phyloP scores from a whole-genome alignment of 2,329 filamentous ascomycete species.

The Paracoccidioides lutzii region DNA sequence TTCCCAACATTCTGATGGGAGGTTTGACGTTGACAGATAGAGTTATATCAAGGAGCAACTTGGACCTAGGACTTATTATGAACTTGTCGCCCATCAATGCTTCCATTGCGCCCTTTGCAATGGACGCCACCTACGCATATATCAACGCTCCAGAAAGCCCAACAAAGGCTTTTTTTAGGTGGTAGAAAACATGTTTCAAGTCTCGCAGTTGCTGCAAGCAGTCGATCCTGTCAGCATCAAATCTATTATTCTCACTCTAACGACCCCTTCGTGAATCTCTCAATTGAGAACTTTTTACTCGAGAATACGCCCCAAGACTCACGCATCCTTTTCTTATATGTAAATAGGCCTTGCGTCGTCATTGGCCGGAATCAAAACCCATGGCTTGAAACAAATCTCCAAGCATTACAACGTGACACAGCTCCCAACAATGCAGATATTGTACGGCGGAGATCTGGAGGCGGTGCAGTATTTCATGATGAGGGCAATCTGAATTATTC shows the following conservation, averaged over 20 bases:
- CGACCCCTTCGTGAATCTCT: conserved; percentile 81
- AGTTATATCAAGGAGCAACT: neutral
- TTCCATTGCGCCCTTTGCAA: conserved; percentile 9
- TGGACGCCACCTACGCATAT: conserved; percentile 1
- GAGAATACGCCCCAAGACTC: conserved; percentile 59
- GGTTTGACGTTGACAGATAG: neutral
- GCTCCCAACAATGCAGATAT: conserved; percentile 40
- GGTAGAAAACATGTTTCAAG: conserved; percentile 18
- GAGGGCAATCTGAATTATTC: conserved; percentile 87
- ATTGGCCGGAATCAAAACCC: conserved; percentile 96
- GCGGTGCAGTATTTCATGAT: conserved; percentile 91
- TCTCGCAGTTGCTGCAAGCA: conserved; percentile 24
- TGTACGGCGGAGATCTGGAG: conserved; percentile 74
- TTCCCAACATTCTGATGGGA: neutral
- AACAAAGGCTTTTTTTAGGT: neutral
- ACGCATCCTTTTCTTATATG: conserved; percentile 73
- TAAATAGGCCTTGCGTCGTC: conserved; percentile 75
- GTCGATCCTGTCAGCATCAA: conserved; percentile 36
- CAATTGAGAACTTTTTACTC: conserved; percentile 82
- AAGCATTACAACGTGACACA: conserved; percentile 36
- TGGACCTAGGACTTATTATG: neutral
- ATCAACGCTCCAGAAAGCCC: conserved; percentile 7
- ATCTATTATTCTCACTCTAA: conserved; percentile 57
- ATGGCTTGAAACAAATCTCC: conserved; percentile 78
- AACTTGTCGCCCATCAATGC: conserved; percentile 7